These are phyloP conservation scores for Lanmaoa rubissima DNA, from an alignment of 768 basidiomycete species.

Conservation along the genomic window DNA sequence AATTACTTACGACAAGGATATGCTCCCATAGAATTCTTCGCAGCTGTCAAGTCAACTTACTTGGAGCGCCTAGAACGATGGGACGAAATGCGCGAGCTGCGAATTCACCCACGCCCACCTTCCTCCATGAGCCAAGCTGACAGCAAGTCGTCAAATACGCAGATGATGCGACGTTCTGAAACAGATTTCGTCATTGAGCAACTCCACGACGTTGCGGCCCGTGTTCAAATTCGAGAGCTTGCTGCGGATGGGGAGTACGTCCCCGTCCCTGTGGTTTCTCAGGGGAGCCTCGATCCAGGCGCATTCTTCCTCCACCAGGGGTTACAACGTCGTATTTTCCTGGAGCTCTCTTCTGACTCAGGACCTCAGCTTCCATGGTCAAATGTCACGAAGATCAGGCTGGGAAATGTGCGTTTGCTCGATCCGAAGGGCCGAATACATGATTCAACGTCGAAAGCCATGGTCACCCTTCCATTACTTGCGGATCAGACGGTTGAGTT, in stretches of 20 bases:
- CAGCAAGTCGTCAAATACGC: slow-evolving; percentile 42
- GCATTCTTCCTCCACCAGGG: slow-evolving; percentile 92
- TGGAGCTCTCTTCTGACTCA: slow-evolving; percentile 83
- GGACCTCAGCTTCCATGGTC: slow-evolving; percentile 89
- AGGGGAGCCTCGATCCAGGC: slow-evolving; percentile 74
- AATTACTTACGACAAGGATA: slow-evolving; percentile 72
- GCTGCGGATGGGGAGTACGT: slow-evolving; percentile 79
- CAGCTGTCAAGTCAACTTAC: slow-evolving; percentile 75
- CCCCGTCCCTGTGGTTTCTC: slow-evolving; percentile 80
- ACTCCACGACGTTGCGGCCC: slow-evolving; percentile 86
- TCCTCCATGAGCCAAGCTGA: slow-evolving; percentile 33
- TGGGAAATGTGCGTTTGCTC: slow-evolving; percentile 83
- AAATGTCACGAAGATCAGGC: slow-evolving; percentile 67
- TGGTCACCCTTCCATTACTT: slow-evolving; percentile 71
- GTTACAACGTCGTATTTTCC: slow-evolving; percentile 75
- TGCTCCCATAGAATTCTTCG: slow-evolving; percentile 90
- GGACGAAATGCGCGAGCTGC: slow-evolving; percentile 89
- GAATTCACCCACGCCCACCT: slow-evolving; percentile 41
- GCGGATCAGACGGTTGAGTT: slow-evolving; percentile 74
- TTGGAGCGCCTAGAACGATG: slow-evolving; percentile 87
- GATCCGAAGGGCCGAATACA: slow-evolving; percentile 82
- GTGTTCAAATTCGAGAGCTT: slow-evolving; percentile 84
- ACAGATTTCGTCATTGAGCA: slow-evolving; percentile 88
- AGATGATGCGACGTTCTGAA: slow-evolving; percentile 90
- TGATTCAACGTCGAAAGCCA: slow-evolving; percentile 68